Percentiles rank a stretch among this genome's conserved stretches.
Evolutionary conservation across 768 basidiomycete genomes (phyloP).

Genomic region (Termitomyces sp.): DNA sequence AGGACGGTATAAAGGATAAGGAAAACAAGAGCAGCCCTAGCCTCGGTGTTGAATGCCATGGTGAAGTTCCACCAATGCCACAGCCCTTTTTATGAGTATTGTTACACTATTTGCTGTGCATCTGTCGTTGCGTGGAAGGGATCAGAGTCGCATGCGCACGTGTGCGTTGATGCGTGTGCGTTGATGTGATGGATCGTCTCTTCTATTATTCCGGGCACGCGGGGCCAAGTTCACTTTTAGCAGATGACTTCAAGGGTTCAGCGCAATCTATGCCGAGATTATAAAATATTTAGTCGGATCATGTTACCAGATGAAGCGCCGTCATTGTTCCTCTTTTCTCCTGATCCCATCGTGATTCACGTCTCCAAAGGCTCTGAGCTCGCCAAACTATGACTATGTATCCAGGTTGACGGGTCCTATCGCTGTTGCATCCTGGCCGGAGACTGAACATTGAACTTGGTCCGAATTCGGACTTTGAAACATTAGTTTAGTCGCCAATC

Average conservation of each 20-base stretch:
- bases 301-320: not conserved
- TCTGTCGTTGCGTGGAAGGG: not conserved
- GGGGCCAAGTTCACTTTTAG: too few relatives aligned
- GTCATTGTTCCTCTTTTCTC: not conserved
- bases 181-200: too few relatives aligned
- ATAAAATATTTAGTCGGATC: not conserved
- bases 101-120: not conserved
- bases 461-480: not conserved
- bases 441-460: too few relatives aligned
- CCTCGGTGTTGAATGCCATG: constrained; percentile 23
- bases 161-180: not conserved
- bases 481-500: not conserved
- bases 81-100: not conserved
- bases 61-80: not conserved
- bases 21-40: constrained; percentile 29
- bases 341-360: too few relatives aligned
- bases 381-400: too few relatives aligned
- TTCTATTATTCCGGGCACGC: too few relatives aligned
- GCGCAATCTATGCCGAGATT: too few relatives aligned
- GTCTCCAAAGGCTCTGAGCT: too few relatives aligned
- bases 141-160: not conserved
- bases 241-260: too few relatives aligned
- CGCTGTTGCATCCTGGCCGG: too few relatives aligned
- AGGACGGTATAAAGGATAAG: constrained; percentile 31
- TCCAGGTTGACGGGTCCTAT: too few relatives aligned